Conservation (phyloP, 352 stramenopile genomes). For the Phytopythium vexans region DNA sequence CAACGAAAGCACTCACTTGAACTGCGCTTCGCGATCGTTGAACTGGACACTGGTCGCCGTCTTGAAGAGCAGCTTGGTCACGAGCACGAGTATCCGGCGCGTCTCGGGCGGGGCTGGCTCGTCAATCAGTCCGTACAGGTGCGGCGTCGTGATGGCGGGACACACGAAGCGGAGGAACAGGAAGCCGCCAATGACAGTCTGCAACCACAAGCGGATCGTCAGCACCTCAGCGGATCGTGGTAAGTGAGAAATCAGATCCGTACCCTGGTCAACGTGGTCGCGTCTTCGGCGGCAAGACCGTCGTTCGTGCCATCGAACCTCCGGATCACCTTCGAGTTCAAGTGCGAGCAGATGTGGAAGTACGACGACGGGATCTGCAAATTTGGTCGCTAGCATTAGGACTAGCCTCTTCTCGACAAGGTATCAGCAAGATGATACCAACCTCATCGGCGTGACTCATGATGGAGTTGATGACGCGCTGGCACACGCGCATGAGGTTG, state of each 20-base stretch:
- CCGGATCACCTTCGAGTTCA: slow-evolving; percentile 69
- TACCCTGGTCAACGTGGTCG: slow-evolving; percentile 52
- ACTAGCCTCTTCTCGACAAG: neutral
- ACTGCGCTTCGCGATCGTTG: slow-evolving; percentile 76
- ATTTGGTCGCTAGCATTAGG: neutral
- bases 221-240: too few relatives aligned
- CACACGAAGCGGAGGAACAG: slow-evolving; percentile 88
- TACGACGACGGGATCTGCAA: slow-evolving; percentile 64
- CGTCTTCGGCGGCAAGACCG: slow-evolving; percentile 52
- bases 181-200: slow-evolving; percentile 86
- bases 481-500: slow-evolving; percentile 82
- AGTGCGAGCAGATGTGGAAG: slow-evolving; percentile 73
- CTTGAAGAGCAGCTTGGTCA: slow-evolving; percentile 90
- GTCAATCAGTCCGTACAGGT: slow-evolving; percentile 79
- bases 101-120: slow-evolving; percentile 66
- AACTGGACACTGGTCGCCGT: slow-evolving; percentile 85
- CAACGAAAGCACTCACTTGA: slow-evolving; percentile 42
- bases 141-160: slow-evolving; percentile 83
- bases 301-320: slow-evolving; percentile 66
- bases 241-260: neutral
- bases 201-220: neutral
- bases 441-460: slow-evolving; percentile 55
- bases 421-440: neutral
- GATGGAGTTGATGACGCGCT: slow-evolving; percentile 82
- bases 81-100: slow-evolving; percentile 78